Evolutionary conservation across 768 basidiomycete genomes (phyloP).

Genomic region (Hortiboletus campestris): DNA sequence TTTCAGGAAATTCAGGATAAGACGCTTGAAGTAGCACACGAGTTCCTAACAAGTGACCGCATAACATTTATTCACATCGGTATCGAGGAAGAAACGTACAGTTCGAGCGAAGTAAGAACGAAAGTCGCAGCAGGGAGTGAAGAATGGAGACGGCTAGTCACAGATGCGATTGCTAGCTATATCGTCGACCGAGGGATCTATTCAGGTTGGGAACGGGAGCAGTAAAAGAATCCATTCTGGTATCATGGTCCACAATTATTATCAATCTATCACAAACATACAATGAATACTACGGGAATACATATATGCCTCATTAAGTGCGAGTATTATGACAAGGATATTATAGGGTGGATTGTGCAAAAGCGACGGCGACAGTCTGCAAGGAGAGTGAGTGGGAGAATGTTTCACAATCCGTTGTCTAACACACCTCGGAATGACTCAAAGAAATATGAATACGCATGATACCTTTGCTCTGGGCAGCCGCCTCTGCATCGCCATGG

Average conservation of each 20-base stretch:
- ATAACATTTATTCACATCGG: slow-evolving; percentile 65
- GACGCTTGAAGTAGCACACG: slow-evolving; percentile 36
- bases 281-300: neutral
- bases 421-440: slow-evolving; percentile 87
- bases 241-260: slow-evolving; percentile 2
- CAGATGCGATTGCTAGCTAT: slow-evolving; percentile 47
- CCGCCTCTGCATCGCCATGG: slow-evolving; percentile 74
- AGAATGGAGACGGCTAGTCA: slow-evolving; percentile 49
- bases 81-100: slow-evolving; percentile 52
- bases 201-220: neutral
- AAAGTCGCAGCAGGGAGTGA: slow-evolving; percentile 20
- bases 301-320: slow-evolving; percentile 2
- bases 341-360: slow-evolving; percentile 66
- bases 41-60: slow-evolving; percentile 50
- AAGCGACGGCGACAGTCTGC: slow-evolving; percentile 82
- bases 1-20: slow-evolving; percentile 32
- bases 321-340: neutral
- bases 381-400: slow-evolving; percentile 16
- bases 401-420: neutral
- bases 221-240: slow-evolving; percentile 14
- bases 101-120: slow-evolving; percentile 66
- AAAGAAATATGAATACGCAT: slow-evolving; percentile 77
- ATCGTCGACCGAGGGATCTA: slow-evolving; percentile 51
- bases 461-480: slow-evolving; percentile 73
- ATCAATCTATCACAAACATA: slow-evolving; percentile 1